A percentile compares a stretch with the other conserved stretches of the same genome.
phyloP scores from a whole-genome alignment of 306 rosid species.

The Vachellia pachyceras region DNA sequence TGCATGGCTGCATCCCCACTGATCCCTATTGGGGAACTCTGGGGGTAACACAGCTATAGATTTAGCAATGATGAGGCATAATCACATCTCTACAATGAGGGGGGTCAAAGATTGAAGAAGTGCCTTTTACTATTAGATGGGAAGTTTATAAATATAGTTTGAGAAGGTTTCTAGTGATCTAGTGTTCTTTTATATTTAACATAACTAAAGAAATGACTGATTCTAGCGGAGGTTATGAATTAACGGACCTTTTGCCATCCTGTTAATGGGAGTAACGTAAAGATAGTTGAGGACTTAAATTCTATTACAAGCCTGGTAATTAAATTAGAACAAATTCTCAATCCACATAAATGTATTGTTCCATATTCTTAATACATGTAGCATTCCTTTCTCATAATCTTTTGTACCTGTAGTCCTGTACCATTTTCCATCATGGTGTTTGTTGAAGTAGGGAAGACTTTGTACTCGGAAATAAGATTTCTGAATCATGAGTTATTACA shows the following conservation, averaged over 20 bases:
- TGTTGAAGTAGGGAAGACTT: not conserved
- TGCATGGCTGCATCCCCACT: not conserved
- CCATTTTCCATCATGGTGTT: not conserved
- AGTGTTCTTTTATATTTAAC: not conserved
- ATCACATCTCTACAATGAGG: not conserved
- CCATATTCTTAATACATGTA: not conserved
- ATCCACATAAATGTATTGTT: not conserved
- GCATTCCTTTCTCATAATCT: not conserved
- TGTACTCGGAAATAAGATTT: not conserved
- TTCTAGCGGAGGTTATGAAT: not conserved
- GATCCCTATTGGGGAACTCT: not conserved
- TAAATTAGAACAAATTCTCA: not conserved
- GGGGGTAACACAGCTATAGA: not conserved
- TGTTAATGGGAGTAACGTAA: not conserved
- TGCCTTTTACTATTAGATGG: not conserved
- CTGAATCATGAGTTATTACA: not conserved
- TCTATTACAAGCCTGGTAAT: not conserved
- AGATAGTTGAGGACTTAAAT: not conserved
- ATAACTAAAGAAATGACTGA: not conserved
- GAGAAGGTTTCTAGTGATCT: too few species aligned
- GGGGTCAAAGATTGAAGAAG: not conserved
- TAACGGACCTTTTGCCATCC: not conserved
- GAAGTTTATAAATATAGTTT: not conserved
- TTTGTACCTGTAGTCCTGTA: not conserved
- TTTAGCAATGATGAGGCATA: not conserved